A percentile compares a stretch with the other conserved stretches of the same genome.
Evolutionary conservation across 768 basidiomycete genomes (phyloP).

Genomic region (Russula sp.): DNA sequence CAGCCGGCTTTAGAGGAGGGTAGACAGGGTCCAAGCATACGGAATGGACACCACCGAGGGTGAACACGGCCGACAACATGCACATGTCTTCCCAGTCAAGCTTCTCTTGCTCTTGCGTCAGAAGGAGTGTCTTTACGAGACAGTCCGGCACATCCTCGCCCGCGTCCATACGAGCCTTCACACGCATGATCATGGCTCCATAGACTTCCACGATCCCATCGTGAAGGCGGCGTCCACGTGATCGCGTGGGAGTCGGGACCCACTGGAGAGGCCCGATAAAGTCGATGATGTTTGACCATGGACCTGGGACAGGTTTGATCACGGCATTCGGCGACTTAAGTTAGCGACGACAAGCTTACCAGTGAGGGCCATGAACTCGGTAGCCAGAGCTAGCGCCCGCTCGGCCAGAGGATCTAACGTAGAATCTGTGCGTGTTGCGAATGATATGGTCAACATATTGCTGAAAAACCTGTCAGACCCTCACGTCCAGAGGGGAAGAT

Average conservation of each 20-base stretch:
- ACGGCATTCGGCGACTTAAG: not conserved
- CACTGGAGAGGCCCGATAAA: slow-evolving; percentile 40
- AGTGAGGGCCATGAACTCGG: slow-evolving; percentile 41
- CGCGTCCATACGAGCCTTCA: slow-evolving; percentile 29
- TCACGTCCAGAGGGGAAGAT: not conserved
- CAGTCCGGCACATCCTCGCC: slow-evolving; percentile 34
- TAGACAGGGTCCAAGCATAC: slow-evolving; percentile 1
- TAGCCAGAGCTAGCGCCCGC: slow-evolving; percentile 34
- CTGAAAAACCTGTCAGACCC: slow-evolving; percentile 27
- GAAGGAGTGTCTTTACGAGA: slow-evolving; percentile 32
- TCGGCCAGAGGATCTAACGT: slow-evolving; percentile 36
- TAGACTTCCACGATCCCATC: slow-evolving; percentile 30
- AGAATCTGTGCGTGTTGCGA: slow-evolving; percentile 39
- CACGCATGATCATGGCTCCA: slow-evolving; percentile 31
- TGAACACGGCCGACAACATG: slow-evolving; percentile 33
- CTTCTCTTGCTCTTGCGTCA: slow-evolving; percentile 29
- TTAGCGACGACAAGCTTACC: not conserved
- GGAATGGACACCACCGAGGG: slow-evolving; percentile 34
- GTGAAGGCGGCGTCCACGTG: slow-evolving; percentile 38
- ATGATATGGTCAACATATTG: slow-evolving; percentile 42
- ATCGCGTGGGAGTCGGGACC: slow-evolving; percentile 35
- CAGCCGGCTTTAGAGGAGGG: not conserved
- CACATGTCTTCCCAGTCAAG: slow-evolving; percentile 32
- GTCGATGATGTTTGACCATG: slow-evolving; percentile 41
- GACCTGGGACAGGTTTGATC: slow-evolving; percentile 27